Evolutionary conservation across 148 eudicot genomes (phyloP).

Genomic region (Simmondsia chinensis): DNA sequence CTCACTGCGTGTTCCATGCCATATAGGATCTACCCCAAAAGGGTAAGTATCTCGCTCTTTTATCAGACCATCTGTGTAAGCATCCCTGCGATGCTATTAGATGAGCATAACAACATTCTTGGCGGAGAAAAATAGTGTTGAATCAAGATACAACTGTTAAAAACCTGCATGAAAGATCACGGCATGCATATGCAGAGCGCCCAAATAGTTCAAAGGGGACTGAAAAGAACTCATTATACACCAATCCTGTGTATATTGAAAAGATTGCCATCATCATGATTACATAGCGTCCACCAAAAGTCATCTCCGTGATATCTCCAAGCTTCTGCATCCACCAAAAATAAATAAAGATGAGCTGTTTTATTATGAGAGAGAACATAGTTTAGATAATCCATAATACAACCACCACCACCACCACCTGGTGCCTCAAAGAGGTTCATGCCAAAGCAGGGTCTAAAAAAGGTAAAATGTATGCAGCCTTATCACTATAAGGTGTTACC

Average conservation of each 20-base stretch:
- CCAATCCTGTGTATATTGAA: conserved; percentile 80
- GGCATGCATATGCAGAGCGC: conserved; percentile 71
- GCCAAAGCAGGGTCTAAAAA: no score
- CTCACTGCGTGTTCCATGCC: conserved; percentile 92
- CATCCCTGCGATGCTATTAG: conserved; percentile 44
- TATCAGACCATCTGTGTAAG: conserved; percentile 51
- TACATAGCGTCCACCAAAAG: conserved; percentile 84
- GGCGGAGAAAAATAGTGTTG: not conserved
- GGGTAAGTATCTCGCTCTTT: conserved; percentile 76
- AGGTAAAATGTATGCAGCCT: no score
- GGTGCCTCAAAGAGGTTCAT: no score
- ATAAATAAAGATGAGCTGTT: no score
- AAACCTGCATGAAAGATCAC: conserved; percentile 73
- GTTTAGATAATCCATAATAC: no score
- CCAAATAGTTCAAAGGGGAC: conserved; percentile 87
- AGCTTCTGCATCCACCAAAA: conserved; percentile 48
- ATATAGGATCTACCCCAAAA: conserved; percentile 88
- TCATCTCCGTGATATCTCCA: conserved; percentile 90
- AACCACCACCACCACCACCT: no score
- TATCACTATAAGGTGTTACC: no score
- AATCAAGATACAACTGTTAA: conserved; percentile 3
- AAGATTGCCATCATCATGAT: conserved; percentile 85
- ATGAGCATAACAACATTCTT: not conserved
- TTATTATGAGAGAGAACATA: no score
- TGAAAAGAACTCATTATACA: conserved; percentile 87